Evolutionary conservation across 192 early-diverging fungal species (phyloP).

Genomic region (Coemansia sp.): DNA sequence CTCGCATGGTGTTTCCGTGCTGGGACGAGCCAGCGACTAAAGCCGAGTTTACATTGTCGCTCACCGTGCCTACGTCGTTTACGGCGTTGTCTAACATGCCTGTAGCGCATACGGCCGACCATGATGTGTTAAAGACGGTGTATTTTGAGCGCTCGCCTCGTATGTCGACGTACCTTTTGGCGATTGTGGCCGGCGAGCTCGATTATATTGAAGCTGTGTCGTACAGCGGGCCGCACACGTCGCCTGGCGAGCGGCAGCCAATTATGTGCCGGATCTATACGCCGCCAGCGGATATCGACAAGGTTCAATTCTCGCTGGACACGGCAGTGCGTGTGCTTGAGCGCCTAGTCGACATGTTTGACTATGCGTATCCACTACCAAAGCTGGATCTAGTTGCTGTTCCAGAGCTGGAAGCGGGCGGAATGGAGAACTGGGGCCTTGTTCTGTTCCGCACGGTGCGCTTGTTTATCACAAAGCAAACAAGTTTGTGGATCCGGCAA

Average conservation of each 20-base stretch:
- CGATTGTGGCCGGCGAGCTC: constrained; percentile 74
- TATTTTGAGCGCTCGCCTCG: constrained; percentile 70
- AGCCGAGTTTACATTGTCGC: constrained; percentile 75
- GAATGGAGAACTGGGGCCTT: constrained; percentile 89
- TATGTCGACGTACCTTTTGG: constrained; percentile 83
- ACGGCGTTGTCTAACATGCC: constrained; percentile 79
- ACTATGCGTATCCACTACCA: constrained; percentile 69
- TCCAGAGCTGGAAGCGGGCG: constrained; percentile 78
- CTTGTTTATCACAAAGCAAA: constrained; percentile 66
- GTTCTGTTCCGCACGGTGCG: constrained; percentile 70
- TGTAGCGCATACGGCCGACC: constrained; percentile 19
- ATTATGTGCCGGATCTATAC: constrained; percentile 66
- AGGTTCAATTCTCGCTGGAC: constrained; percentile 70
- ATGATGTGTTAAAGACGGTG: constrained; percentile 48
- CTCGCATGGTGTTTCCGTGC: constrained; percentile 83
- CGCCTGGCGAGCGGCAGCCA: constrained; percentile 61
- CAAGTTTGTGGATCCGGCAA: constrained; percentile 58
- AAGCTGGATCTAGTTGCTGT: constrained; percentile 74
- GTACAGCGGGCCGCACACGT: background rate
- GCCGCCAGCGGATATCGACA: constrained; percentile 57
- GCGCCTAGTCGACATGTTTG: constrained; percentile 68
- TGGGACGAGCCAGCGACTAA: constrained; percentile 97
- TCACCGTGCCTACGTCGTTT: constrained; percentile 59
- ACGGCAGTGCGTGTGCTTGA: constrained; percentile 67
- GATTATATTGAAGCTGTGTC: constrained; percentile 68